These are phyloP conservation scores for Aureococcus anophagefferens DNA, from an alignment of 108 stramenopile species.

Conservation along the genomic window DNA sequence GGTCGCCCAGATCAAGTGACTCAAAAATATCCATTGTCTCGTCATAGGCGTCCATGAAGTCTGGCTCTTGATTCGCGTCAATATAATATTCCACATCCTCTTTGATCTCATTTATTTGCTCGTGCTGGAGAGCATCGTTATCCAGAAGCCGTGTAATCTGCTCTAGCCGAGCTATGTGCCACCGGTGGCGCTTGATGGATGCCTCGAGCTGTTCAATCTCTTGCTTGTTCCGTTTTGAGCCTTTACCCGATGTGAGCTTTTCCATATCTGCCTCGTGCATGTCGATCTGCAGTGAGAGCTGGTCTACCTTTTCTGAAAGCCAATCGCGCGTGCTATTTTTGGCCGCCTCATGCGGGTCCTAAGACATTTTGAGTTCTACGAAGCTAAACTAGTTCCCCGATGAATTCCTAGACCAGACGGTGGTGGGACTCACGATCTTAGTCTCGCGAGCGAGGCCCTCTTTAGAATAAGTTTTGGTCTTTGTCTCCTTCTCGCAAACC, in stretches of 20 bases:
- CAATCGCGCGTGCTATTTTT: background rate
- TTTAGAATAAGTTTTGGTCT: conserved; percentile 94
- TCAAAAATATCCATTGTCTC: conserved; percentile 70
- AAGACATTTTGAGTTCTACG: no score
- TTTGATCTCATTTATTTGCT: conserved; percentile 67
- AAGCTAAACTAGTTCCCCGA: no score
- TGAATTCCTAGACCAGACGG: no score
- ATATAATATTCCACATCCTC: conserved; percentile 95
- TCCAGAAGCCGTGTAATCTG: conserved; percentile 87
- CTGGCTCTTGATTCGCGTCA: conserved; percentile 69
- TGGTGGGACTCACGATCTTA: no score
- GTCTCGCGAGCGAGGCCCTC: conserved; percentile 77
- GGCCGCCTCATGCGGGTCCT: conserved; percentile 15
- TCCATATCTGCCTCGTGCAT: conserved; percentile 76
- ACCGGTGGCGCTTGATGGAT: conserved; percentile 65
- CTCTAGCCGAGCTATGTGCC: conserved; percentile 76
- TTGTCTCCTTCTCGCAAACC: conserved; percentile 95
- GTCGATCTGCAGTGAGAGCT: conserved; percentile 44
- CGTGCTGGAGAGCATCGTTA: conserved; percentile 75
- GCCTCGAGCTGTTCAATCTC: conserved; percentile 65
- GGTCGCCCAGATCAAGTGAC: conserved; percentile 65
- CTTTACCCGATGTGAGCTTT: conserved; percentile 58
- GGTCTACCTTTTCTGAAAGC: conserved; percentile 50
- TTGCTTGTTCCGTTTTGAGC: conserved; percentile 68
- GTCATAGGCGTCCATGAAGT: conserved; percentile 76